phyloP scores from a whole-genome alignment of 2,329 filamentous ascomycete genomes.

The Colletotrichum cordylinicola region DNA sequence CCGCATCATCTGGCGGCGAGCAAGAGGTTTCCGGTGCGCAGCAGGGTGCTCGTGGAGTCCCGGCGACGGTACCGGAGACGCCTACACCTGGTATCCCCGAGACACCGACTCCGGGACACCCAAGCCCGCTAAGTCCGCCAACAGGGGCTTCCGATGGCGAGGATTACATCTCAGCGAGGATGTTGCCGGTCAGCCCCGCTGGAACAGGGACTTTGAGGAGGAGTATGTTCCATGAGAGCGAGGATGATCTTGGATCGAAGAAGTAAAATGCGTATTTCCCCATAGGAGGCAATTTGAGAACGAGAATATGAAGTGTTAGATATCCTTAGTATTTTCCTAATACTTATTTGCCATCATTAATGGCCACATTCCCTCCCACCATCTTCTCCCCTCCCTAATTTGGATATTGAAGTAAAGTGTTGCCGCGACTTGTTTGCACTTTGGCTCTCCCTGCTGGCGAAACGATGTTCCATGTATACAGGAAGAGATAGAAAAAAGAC shows the following conservation, averaged over 20 bases:
- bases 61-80: conserved; percentile 14
- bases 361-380: too few relatives aligned
- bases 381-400: too few relatives aligned
- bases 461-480: too few relatives aligned
- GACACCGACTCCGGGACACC: conserved; percentile 7
- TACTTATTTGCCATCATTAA: too few relatives aligned
- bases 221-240: conserved; percentile 48
- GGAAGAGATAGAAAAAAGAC: too few relatives aligned
- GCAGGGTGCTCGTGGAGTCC: not conserved
- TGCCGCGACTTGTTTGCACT: too few relatives aligned
- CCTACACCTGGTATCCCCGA: conserved; percentile 12
- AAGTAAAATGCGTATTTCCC: not conserved
- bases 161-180: conserved; percentile 30
- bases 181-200: conserved; percentile 16
- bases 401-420: too few relatives aligned
- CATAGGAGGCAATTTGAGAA: too few relatives aligned
- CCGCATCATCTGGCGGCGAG: conserved; percentile 20
- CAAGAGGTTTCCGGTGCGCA: not conserved
- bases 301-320: too few relatives aligned
- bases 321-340: too few relatives aligned
- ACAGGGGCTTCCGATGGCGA: conserved; percentile 26
- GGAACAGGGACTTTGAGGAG: conserved; percentile 31
- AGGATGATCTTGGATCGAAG: conserved; percentile 35
- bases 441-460: too few relatives aligned
- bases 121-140: conserved; percentile 29